Percentiles rank a stretch among this genome's conserved stretches.
phyloP scores from a whole-genome alignment of 2,329 filamentous ascomycete genomes.

The Dactylonectria macrodidyma region DNA sequence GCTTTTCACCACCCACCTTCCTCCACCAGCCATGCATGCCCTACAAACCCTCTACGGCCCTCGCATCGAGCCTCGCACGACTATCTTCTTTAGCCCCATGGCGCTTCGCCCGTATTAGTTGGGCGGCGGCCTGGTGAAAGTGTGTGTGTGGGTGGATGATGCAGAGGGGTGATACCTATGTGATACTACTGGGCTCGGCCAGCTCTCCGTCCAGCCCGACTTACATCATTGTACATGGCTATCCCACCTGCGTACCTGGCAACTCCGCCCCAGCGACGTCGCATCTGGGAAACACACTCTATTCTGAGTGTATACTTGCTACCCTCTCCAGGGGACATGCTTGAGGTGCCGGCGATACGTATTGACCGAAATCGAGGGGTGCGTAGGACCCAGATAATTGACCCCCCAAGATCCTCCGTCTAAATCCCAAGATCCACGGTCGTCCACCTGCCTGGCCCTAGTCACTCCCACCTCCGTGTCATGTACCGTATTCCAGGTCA shows the following conservation, averaged over 20 bases:
- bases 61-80: conserved; percentile 15
- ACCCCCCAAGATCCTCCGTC: conserved; percentile 32
- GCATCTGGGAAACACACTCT: background rate
- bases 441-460: conserved; percentile 34
- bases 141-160: conserved; percentile 16
- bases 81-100: conserved; percentile 25
- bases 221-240: conserved; percentile 47
- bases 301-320: background rate
- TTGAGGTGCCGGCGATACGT: conserved; percentile 39
- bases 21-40: conserved; percentile 5
- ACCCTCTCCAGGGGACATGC: conserved; percentile 32
- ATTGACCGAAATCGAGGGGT: conserved; percentile 35
- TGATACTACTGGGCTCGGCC: conserved; percentile 25
- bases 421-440: conserved; percentile 41
- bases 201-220: conserved; percentile 35
- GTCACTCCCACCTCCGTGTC: conserved; percentile 22
- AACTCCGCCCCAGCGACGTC: conserved; percentile 21
- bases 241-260: conserved; percentile 20
- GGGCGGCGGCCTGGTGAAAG: conserved; percentile 21
- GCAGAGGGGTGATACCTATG: conserved; percentile 3
- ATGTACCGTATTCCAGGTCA: conserved; percentile 32
- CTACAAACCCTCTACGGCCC: background rate
- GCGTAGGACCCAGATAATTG: conserved; percentile 28
- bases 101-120: conserved; percentile 25
- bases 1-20: conserved; percentile 14